These are phyloP conservation scores for Macrotyloma uniflorum DNA, from an alignment of 306 rosid species.

Conservation along the genomic window DNA sequence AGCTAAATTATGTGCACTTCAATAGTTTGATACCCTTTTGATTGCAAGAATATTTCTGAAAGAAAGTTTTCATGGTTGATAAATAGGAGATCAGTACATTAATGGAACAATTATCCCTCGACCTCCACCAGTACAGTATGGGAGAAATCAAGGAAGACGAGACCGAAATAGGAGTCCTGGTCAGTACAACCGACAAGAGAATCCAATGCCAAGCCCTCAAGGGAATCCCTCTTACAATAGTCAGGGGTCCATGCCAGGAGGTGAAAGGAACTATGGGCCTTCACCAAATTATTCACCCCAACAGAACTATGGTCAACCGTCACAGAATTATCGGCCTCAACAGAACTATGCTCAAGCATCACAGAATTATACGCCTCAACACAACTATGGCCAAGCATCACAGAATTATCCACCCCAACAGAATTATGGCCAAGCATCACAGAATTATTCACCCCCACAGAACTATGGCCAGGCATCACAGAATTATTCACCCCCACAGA, in stretches of 20 bases:
- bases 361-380: conserved; percentile 37
- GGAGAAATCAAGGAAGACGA: conserved; percentile 57
- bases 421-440: conserved; percentile 44
- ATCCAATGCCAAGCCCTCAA: conserved; percentile 43
- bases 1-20: neutral
- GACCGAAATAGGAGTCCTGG: conserved; percentile 53
- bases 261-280: conserved; percentile 59
- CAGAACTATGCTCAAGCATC: conserved; percentile 52
- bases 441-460: conserved; percentile 49
- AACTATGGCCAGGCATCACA: conserved; percentile 47
- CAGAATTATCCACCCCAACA: conserved; percentile 41
- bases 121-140: conserved; percentile 82
- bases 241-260: conserved; percentile 54
- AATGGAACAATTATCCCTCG: conserved; percentile 83
- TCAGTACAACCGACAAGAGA: conserved; percentile 47
- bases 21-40: neutral
- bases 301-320: conserved; percentile 43
- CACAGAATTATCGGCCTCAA: conserved; percentile 50
- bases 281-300: conserved; percentile 51
- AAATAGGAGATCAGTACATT: conserved; percentile 82
- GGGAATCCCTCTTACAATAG: conserved; percentile 50
- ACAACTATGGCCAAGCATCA: conserved; percentile 41
- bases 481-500: conserved; percentile 36
- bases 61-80: conserved; percentile 17
- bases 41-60: neutral